Evolutionary conservation across 805 yeast species (phyloP), one percentile per base, ranked within the genome.

Genomic region (Groenewaldozyma tartarivorans): DNA sequence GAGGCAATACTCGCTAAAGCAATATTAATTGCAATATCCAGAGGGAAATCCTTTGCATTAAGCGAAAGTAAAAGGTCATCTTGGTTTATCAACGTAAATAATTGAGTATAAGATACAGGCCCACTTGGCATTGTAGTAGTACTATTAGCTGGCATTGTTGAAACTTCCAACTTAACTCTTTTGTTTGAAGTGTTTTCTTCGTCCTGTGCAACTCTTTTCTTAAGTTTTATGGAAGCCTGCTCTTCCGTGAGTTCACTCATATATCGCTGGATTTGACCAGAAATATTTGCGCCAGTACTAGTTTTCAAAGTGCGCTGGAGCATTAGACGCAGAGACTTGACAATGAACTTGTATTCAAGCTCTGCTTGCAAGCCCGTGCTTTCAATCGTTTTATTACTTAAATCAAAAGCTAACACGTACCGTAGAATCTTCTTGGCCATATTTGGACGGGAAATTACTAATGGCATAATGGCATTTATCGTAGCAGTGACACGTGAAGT

Each of bases 21-120:
- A 71, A 80, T 79, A 35, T 74, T 70, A 18, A 70, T 71, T 42
- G 87, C 70, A 1, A 81, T 67, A 38, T 76, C 75, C 18, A 71
- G 72, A 4, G 92, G 81, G 5, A 92, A 63, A 6, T 74, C 63
- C 2, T 84, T 68, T 41, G 85, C 73, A 56, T 90, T 90, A 54
- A 85, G 81, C 30, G 70, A 69, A 24, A 75, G 70, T 43, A 84
- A 63, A 38, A 79, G 78, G 53, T 79, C 77, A 32, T 65, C 61
- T 24, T 76, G 64, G 31, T 74, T 77, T 11, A 81, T 78, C 44
- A 90, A 68, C 20, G 79, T 74, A 56, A 75, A 92, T 33, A 88
- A 62, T 13, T 78, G 66, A 39, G 79, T 72, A 56, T 79, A 84
- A 38, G 67, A 47, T 33, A 43, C 31, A 15, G 53, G 49, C n/a